Percentiles rank a stretch among this genome's conserved stretches.
Conservation (phyloP, 345 rosid genomes). For the Gossypium herbaceum region DNA sequence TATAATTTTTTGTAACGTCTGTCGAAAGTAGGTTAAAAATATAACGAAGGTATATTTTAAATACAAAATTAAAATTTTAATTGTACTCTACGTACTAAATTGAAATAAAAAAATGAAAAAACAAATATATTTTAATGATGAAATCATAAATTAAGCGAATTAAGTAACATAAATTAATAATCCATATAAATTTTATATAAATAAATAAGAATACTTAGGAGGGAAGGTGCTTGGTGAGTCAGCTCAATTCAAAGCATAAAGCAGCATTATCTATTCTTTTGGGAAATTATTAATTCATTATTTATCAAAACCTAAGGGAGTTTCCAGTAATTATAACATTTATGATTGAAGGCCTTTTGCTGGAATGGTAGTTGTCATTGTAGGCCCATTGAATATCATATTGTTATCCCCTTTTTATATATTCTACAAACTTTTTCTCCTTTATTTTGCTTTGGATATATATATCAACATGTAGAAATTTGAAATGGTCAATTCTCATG, state of each 20-base stretch:
- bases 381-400: background rate
- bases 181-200: background rate
- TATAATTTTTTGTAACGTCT: no score
- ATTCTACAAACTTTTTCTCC: no score
- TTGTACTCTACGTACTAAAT: no score
- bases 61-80: no score
- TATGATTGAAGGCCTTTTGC: conserved; percentile 1
- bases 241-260: background rate
- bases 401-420: background rate
- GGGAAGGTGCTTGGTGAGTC: background rate
- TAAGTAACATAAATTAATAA: background rate
- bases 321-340: background rate
- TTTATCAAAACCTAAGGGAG: background rate
- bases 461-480: no score
- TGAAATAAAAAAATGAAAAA: no score
- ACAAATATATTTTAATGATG: no score
- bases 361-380: background rate
- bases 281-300: background rate
- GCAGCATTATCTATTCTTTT: background rate
- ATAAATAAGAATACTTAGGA: background rate
- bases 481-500: no score
- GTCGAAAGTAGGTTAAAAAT: no score
- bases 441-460: no score
- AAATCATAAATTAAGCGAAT: background rate
- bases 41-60: no score